Evolutionary conservation across 805 yeast genomes (phyloP).

Genomic region (Ogataea dorogensis): DNA sequence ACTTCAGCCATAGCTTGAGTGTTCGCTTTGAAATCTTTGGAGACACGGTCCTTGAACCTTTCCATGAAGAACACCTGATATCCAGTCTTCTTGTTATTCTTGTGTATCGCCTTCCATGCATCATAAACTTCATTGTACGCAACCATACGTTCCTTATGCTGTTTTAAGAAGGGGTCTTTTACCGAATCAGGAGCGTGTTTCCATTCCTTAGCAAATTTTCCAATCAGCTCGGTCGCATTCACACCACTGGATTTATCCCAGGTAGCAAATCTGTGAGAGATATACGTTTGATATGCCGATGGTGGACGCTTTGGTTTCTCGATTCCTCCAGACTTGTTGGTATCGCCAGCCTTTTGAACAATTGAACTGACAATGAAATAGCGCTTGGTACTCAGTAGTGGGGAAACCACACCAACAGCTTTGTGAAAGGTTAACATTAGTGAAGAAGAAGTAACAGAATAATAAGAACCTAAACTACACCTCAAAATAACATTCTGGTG

Average conservation of each 20-base stretch:
- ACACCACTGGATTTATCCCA: background rate
- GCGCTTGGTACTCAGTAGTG: background rate
- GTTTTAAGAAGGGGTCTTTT: slow-evolving; percentile 15
- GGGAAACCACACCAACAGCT: background rate
- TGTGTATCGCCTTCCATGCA: slow-evolving; percentile 28
- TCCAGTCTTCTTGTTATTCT: slow-evolving; percentile 22
- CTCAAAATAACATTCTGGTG: no score
- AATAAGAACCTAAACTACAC: background rate
- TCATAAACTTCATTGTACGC: slow-evolving; percentile 16
- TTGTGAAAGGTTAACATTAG: background rate
- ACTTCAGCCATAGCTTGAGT: slow-evolving; percentile 19
- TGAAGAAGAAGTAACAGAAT: background rate
- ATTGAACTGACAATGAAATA: background rate
- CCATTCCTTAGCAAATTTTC: slow-evolving; percentile 23
- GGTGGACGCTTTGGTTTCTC: slow-evolving; percentile 4
- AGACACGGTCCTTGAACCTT: slow-evolving; percentile 15
- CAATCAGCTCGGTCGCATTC: slow-evolving; percentile 1
- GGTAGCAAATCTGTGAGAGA: slow-evolving; percentile 6
- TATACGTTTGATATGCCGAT: slow-evolving; percentile 3
- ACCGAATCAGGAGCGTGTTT: slow-evolving; percentile 16
- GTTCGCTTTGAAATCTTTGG: slow-evolving; percentile 15
- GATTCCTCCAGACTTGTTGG: background rate
- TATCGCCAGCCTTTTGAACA: background rate
- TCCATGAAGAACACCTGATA: slow-evolving; percentile 25
- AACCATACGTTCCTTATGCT: slow-evolving; percentile 8